Evolutionary conservation across 306 rosid species (phyloP).

Genomic region (Oxytropis ochrocephala): DNA sequence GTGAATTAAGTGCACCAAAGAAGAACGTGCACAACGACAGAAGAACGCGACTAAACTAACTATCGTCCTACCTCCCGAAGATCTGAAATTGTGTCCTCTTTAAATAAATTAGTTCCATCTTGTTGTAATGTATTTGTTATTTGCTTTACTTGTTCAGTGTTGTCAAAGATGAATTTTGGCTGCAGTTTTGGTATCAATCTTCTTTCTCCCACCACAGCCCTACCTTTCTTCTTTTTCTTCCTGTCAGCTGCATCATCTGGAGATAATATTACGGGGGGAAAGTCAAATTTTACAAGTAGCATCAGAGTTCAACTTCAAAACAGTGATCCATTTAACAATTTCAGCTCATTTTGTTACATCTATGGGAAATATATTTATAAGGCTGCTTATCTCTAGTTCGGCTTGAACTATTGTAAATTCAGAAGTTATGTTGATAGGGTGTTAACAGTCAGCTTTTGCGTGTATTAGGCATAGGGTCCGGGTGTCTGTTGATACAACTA

Average conservation of each 20-base stretch:
- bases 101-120: slow-evolving; percentile 53
- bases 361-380: background rate
- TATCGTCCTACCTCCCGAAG: slow-evolving; percentile 48
- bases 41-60: background rate
- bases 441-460: background rate
- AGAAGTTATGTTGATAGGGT: background rate
- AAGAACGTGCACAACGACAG: slow-evolving; percentile 7
- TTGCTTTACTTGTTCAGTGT: slow-evolving; percentile 52
- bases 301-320: slow-evolving; percentile 1
- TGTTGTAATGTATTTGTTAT: slow-evolving; percentile 32
- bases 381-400: background rate
- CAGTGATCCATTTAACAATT: background rate
- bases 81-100: slow-evolving; percentile 44
- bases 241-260: slow-evolving; percentile 64
- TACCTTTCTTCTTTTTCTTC: slow-evolving; percentile 76
- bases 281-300: slow-evolving; percentile 14
- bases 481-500: background rate
- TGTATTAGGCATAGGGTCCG: background rate
- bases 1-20: slow-evolving; percentile 16
- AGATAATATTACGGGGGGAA: slow-evolving; percentile 23
- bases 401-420: background rate
- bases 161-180: slow-evolving; percentile 42
- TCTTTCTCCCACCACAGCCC: slow-evolving; percentile 36
- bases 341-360: background rate
- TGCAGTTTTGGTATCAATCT: slow-evolving; percentile 37